Base-by-base conservation (phyloP, 1,139 yeast species). In the Torulaspora globosa region DNA sequence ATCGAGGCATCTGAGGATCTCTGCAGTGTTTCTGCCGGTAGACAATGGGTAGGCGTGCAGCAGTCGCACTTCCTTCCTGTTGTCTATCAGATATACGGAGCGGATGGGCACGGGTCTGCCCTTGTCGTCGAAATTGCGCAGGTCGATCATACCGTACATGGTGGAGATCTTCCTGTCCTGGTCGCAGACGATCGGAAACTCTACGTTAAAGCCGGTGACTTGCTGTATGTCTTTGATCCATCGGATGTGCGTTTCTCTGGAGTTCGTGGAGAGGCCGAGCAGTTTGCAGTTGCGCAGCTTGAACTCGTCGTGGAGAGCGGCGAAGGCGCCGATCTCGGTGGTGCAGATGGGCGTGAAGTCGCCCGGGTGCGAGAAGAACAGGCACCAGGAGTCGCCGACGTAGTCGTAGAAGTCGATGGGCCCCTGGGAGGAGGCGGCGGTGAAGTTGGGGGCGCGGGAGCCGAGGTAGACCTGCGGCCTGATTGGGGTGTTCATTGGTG, bases 301-400 rank as follows among this genome's bases (percentile, higher is more conserved):
- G 66, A 86, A 86, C 69, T 86, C 94, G 39, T 87, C 87, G 70
- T 84, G 86, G 63, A 86, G 75, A 66, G 82, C 80, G 59, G 92
- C 89, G 60, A 86, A 84, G 9, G 94, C 95, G 53, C 95, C 95
- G 55, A 86, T 75, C 72, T 86, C 95, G 49, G 95, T 86, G 56
- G 95, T 86, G 71, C 95, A 86, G 43, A 86, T 92, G 45, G 95
- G 95, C 41, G 95, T 86, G 73, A 82, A 84, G 64, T 84, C 94
- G 63, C 82, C 94, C 52, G 95, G 95, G 69, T 86, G 95, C 33
- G 90, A 82, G 71, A 86, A 86, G 59, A 86, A 75, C 48, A 86
- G 78, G 47, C 79, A 82, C 95, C 95, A 86, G 49, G 78, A 70
- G 67, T 80, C 79, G 38, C 87, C 89, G 51, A 82, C 74, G 72